Percentiles rank a stretch among this genome's conserved stretches.
These are phyloP conservation scores for Fusarium sp. DNA, from an alignment of 2,329 filamentous ascomycete species.

Conservation along the genomic window DNA sequence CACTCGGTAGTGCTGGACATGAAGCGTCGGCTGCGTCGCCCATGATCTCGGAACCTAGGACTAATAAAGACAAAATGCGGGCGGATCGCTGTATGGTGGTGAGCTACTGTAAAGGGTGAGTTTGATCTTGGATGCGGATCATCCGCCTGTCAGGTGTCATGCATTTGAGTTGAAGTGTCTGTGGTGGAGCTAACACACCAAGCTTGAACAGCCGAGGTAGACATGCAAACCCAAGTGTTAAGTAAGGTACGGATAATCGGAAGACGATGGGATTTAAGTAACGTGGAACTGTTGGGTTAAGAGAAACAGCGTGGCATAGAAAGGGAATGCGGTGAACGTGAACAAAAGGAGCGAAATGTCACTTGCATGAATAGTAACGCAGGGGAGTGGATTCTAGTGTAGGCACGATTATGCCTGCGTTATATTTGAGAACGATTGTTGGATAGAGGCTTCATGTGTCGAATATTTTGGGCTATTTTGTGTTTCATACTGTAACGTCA, in stretches of 20 bases:
- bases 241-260: neutral
- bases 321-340: slow-evolving; percentile 46
- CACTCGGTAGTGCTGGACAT: slow-evolving; percentile 7
- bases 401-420: neutral
- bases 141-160: slow-evolving; percentile 9
- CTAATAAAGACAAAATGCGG: neutral
- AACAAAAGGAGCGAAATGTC: slow-evolving; percentile 19
- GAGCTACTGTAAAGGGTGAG: neutral
- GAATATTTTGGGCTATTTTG: slow-evolving; percentile 2
- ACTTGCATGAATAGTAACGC: slow-evolving; percentile 29
- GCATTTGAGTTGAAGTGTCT: neutral
- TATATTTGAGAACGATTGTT: neutral
- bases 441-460: neutral
- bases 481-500: slow-evolving; percentile 19
- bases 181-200: neutral
- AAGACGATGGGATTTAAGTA: slow-evolving; percentile 13
- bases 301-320: slow-evolving; percentile 21
- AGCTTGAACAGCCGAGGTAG: slow-evolving; percentile 26
- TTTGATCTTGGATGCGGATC: slow-evolving; percentile 16
- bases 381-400: neutral
- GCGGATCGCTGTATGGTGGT: neutral
- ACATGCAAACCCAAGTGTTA: slow-evolving; percentile 7
- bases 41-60: slow-evolving; percentile 4
- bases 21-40: neutral
- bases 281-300: slow-evolving; percentile 37